Evolutionary conservation across 2,329 filamentous ascomycete species (phyloP).

Genomic region (Coleophoma crateriformis): DNA sequence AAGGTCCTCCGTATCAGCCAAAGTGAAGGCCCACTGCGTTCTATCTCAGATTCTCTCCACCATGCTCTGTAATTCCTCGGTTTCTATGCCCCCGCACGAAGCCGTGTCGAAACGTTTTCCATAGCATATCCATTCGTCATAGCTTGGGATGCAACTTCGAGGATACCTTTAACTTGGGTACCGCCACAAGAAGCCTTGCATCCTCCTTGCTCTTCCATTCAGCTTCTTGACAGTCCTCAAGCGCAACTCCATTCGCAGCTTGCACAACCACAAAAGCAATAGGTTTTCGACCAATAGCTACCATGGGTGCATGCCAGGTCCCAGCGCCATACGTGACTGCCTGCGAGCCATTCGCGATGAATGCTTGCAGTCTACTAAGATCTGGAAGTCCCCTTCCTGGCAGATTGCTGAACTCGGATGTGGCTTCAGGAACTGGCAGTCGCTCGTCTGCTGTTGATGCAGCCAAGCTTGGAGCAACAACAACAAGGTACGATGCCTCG

Average conservation of each 20-base stretch:
- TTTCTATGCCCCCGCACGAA: no score
- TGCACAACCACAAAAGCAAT: slow-evolving; percentile 89
- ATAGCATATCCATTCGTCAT: no score
- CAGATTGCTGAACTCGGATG: slow-evolving; percentile 1
- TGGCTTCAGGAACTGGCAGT: slow-evolving; percentile 33
- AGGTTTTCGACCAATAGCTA: slow-evolving; percentile 64
- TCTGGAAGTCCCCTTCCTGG: slow-evolving; percentile 55
- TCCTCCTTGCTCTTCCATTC: slow-evolving; percentile 13
- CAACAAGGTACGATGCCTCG: slow-evolving; percentile 66
- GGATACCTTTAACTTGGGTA: slow-evolving; percentile 5
- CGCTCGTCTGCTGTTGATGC: slow-evolving; percentile 28
- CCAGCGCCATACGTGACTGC: slow-evolving; percentile 89
- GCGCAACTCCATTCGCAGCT: slow-evolving; percentile 74
- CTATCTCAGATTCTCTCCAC: no score
- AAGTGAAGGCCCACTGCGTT: no score
- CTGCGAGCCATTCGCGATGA: slow-evolving; percentile 70
- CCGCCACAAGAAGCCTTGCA: slow-evolving; percentile 10
- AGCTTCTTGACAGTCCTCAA: slow-evolving; percentile 87
- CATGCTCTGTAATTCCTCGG: no score
- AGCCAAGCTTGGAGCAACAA: slow-evolving; percentile 76
- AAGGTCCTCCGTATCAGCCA: no score
- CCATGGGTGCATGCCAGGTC: slow-evolving; percentile 96
- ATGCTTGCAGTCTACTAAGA: slow-evolving; percentile 63
- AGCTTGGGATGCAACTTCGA: no score
- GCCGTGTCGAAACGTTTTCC: no score